Base-by-base conservation (phyloP, 1,284 basidiomycete genomes). In the Cronartium quercuum region DNA sequence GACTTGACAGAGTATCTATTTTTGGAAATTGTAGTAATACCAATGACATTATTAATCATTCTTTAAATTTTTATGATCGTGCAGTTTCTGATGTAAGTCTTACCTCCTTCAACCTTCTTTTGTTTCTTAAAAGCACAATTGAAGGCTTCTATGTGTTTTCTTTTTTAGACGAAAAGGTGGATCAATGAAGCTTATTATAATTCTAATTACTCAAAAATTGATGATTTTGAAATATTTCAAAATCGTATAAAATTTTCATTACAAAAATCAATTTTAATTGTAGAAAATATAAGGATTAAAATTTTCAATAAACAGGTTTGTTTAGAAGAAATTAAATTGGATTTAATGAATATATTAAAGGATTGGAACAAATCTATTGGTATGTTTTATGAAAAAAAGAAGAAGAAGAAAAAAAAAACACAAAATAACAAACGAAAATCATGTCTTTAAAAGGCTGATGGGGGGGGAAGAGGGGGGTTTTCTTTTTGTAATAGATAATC, bases 1-100 rank as follows among this genome's bases (percentile, higher is more conserved):
- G 91, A 61, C 66, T 66, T 73, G 38, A 73, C 66, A 37, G 63
- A 66, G 29, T 65, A 40, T 34, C 62, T 51, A 41, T 61, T 55
- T 21, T 42, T 35, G 34, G 58, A 65, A 29, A 65, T 57, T 40
- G 68, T 62, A 37, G 47, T n/a, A n/a, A n/a, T n/a, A 55, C 15
- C 51, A 24, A 13, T 24, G 29, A 55, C n/a, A 55, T 21, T 18
- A 18, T 55, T 24, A 21, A 55, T 18, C 6, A 55, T n/a, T 55
- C n/a, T n/a, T 55, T 6, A 24, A 55, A 55, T 55, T 24, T 24
- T 6, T 24, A 21, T 55, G n/a, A 10, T 21, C 51, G 18, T 55
- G n/a, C 12, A 21, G 29, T 24, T 21, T 55, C 18, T 24, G 51
- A 65, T 57, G 58, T 66, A 58, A 63, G 64, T 65, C 35, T 51